phyloP scores from a whole-genome alignment of 371 early-diverging fungal genomes.

The Mortierella sp. region DNA sequence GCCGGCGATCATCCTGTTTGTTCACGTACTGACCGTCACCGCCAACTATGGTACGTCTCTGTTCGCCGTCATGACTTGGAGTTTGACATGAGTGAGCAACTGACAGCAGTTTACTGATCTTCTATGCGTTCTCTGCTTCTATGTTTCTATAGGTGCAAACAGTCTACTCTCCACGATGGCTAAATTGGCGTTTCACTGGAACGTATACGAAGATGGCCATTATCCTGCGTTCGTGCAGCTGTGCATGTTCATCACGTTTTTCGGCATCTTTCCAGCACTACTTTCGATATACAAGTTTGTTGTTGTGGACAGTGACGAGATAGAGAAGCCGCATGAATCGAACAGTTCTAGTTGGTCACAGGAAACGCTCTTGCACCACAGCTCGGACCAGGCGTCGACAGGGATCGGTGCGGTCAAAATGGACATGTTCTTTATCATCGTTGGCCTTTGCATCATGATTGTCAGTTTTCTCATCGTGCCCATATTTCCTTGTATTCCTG shows the following conservation, averaged over 20 bases:
- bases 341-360: not conserved
- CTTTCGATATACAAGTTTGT: not conserved
- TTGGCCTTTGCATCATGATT: not conserved
- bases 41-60: conserved; percentile 4
- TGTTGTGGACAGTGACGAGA: not conserved
- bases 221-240: not conserved
- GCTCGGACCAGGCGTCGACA: not conserved
- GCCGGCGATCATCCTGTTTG: not conserved
- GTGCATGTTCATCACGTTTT: not conserved
- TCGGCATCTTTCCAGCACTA: not conserved
- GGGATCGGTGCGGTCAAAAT: not conserved
- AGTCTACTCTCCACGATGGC: not conserved
- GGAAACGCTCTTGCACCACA: not conserved
- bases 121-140: not conserved
- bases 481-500: not conserved
- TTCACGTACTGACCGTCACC: not conserved
- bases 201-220: not conserved
- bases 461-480: not conserved
- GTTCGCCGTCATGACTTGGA: no score
- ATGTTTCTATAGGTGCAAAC: not conserved
- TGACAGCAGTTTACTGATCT: not conserved
- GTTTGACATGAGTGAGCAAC: no score
- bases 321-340: not conserved
- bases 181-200: not conserved
- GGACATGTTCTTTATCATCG: not conserved